A percentile compares a stretch with the other conserved stretches of the same genome.
Conservation (phyloP, 805 yeast genomes). For the Lipomyces starkeyi region DNA sequence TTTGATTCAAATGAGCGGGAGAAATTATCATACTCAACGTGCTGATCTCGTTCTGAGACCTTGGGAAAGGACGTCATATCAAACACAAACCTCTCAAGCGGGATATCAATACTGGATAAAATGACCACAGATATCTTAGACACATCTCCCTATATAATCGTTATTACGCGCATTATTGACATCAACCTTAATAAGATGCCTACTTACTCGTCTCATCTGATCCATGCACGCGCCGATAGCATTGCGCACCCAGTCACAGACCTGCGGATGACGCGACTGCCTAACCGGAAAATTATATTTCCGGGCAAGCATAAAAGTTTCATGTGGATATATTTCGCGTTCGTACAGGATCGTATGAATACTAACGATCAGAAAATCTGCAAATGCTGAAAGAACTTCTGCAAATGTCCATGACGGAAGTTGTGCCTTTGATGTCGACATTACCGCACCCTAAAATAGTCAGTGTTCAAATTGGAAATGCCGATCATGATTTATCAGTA, state of each 20-base stretch:
- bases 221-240: slow-evolving; percentile 45
- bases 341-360: slow-evolving; percentile 62
- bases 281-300: slow-evolving; percentile 54
- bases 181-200: slow-evolving; percentile 32
- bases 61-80: slow-evolving; percentile 46
- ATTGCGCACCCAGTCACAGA: slow-evolving; percentile 53
- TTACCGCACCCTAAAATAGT: not conserved
- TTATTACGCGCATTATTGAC: not conserved
- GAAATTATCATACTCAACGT: slow-evolving; percentile 31
- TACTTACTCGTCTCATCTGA: slow-evolving; percentile 31
- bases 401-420: slow-evolving; percentile 27
- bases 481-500: not conserved
- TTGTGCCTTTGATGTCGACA: not conserved
- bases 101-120: slow-evolving; percentile 45
- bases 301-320: slow-evolving; percentile 53
- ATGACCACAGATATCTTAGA: slow-evolving; percentile 48
- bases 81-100: slow-evolving; percentile 51
- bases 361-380: slow-evolving; percentile 53
- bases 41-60: slow-evolving; percentile 34
- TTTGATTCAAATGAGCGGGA: slow-evolving; percentile 24
- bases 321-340: slow-evolving; percentile 59
- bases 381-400: slow-evolving; percentile 26
- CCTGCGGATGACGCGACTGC: slow-evolving; percentile 55
- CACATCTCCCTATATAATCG: slow-evolving; percentile 25
- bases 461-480: not conserved